These are phyloP conservation scores for Solanum pimpinellifolium DNA, from an alignment of 257 asterid genomes.

Conservation along the genomic window DNA sequence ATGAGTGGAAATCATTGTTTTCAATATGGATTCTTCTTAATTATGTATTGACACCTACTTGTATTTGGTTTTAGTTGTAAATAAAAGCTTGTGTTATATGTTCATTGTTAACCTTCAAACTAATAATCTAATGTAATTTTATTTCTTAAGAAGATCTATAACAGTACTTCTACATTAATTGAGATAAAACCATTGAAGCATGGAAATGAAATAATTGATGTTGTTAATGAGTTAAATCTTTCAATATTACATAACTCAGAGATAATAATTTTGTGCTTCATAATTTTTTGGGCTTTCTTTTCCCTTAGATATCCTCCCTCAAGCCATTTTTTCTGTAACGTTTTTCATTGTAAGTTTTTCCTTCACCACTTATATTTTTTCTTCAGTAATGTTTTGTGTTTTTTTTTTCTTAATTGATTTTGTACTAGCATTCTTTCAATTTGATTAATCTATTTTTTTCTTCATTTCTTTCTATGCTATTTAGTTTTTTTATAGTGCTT, in stretches of 20 bases:
- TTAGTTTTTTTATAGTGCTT: no score
- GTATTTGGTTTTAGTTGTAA: neutral
- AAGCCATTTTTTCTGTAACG: neutral
- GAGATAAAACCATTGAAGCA: neutral
- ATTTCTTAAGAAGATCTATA: neutral
- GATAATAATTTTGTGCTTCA: no score
- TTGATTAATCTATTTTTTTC: neutral
- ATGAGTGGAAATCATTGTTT: conserved; percentile 18
- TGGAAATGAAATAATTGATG: neutral
- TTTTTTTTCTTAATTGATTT: neutral
- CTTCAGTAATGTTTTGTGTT: neutral
- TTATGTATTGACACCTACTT: neutral
- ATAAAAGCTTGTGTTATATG: neutral
- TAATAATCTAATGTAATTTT: neutral
- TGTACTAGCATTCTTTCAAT: neutral
- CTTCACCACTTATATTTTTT: neutral
- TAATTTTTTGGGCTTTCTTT: no score
- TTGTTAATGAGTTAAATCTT: neutral
- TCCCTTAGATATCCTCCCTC: no score
- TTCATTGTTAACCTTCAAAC: neutral
- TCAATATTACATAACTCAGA: no score
- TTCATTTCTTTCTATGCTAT: neutral
- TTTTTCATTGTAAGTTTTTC: neutral
- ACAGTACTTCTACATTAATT: neutral
- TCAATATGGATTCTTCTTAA: neutral